Percentiles rank a stretch among this genome's conserved stretches.
Conservation (phyloP, 768 basidiomycete species). For the Lentinula boryana region DNA sequence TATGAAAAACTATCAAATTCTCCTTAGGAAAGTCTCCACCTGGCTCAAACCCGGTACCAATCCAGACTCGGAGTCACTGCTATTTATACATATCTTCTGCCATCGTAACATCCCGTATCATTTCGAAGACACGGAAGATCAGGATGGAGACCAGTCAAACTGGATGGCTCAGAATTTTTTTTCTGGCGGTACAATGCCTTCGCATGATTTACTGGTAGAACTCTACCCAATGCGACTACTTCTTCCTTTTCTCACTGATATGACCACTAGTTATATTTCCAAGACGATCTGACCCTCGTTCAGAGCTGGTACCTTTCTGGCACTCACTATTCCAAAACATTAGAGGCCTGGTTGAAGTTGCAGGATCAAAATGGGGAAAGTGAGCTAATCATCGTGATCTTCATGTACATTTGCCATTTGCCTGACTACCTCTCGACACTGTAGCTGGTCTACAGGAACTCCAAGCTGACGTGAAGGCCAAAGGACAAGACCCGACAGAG, state of each 20-base stretch:
- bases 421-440: neutral
- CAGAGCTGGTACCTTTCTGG: conserved; percentile 61
- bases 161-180: conserved; percentile 79
- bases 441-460: conserved; percentile 42
- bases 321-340: conserved; percentile 55
- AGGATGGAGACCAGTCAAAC: conserved; percentile 25
- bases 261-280: conserved; percentile 48
- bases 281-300: conserved; percentile 51
- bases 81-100: conserved; percentile 72
- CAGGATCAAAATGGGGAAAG: conserved; percentile 49
- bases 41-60: conserved; percentile 38
- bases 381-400: conserved; percentile 6
- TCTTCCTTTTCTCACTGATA: neutral
- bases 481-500: conserved; percentile 39
- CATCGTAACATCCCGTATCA: conserved; percentile 60
- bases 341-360: conserved; percentile 60
- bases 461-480: conserved; percentile 37
- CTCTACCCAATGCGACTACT: neutral
- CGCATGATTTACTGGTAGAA: conserved; percentile 51
- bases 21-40: conserved; percentile 54
- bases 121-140: conserved; percentile 36
- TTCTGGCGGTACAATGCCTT: conserved; percentile 69
- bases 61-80: conserved; percentile 31
- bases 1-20: conserved; percentile 66
- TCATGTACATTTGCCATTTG: neutral